Base-by-base conservation (phyloP, 352 stramenopile species). In the Stephanocyclus meneghinianus region DNA sequence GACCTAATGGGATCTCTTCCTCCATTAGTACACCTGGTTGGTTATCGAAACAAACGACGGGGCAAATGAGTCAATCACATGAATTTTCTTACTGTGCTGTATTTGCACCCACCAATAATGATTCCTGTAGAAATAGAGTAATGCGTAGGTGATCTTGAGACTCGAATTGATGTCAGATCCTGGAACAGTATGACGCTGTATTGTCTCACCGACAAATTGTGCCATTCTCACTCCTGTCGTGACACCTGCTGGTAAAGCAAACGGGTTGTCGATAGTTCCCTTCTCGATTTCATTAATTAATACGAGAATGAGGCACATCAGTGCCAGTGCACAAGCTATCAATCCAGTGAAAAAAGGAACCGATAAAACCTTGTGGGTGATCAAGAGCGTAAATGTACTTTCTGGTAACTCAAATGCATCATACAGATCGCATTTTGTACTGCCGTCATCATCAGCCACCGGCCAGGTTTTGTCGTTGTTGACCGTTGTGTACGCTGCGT, bases 251-350 rank as follows among this genome's bases (percentile, higher is more conserved):
- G 70, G 70, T n/a, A 85, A 16, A 32, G 26, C 73, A 10, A 79
- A 60, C 13, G 51, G 61, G 40, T 81, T 81, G 1, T 67, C 68
- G 11, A 48, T 42, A 8, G 56, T 67, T 26, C 18, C 45, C 15
- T 81, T 80, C 13, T 85, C 53, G 0, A 72, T n/a, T 40, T 85
- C 78, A 47, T 81, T 72, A 0, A 63, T 59, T 4, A 85, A 55
- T 2, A 62, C 78, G 21, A 81, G 11, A 18, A 66, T 21, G 15
- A 85, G 57, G 37, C 72, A 81, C 10, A 59, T 62, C 15, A 77
- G 15, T 7, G 66, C 60, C 0, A 82, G 21, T 29, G 32, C 0
- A 21, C 8, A 56, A 29, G 67, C 57, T 2, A 69, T 35, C n/a
- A 81, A 63, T 2, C 45, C 78, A 30, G 51, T n/a, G 16, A 47